Evolutionary conservation across 2,329 filamentous ascomycete genomes (phyloP).

Genomic region (Pseudogymnoascus sp.): DNA sequence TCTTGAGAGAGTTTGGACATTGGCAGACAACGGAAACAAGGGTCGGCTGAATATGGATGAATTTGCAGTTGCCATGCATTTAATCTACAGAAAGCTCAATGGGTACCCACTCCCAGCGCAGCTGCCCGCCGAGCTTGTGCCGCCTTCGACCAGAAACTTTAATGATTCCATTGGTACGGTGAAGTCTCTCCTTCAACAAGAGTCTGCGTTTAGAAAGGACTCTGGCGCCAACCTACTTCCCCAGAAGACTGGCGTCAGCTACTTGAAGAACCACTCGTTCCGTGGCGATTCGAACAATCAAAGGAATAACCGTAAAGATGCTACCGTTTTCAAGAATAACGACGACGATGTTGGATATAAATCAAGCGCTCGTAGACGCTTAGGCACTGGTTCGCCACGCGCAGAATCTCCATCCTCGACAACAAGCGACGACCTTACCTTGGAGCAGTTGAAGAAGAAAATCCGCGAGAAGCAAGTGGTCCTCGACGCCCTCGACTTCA

Average conservation of each 20-base stretch:
- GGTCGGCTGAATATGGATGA: slow-evolving; percentile 92
- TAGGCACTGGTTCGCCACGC: slow-evolving; percentile 65
- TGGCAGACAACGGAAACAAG: slow-evolving; percentile 89
- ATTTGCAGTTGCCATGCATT: slow-evolving; percentile 96
- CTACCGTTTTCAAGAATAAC: slow-evolving; percentile 93
- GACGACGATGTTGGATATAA: slow-evolving; percentile 88
- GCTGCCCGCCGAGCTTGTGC: slow-evolving; percentile 84
- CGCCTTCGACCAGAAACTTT: slow-evolving; percentile 88
- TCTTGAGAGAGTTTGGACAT: slow-evolving; percentile 87
- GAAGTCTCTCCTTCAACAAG: slow-evolving; percentile 80
- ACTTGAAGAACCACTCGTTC: slow-evolving; percentile 93
- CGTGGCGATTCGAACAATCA: slow-evolving; percentile 53
- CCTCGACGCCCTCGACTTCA: slow-evolving; percentile 92
- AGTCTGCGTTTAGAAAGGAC: slow-evolving; percentile 83
- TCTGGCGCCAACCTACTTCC: slow-evolving; percentile 85
- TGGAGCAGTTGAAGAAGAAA: slow-evolving; percentile 87
- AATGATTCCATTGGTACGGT: slow-evolving; percentile 88
- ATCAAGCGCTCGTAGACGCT: slow-evolving; percentile 82
- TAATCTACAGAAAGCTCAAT: slow-evolving; percentile 96
- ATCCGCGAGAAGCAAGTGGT: slow-evolving; percentile 91
- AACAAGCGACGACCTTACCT: slow-evolving; percentile 65
- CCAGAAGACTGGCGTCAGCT: slow-evolving; percentile 96
- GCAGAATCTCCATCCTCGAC: slow-evolving; percentile 67
- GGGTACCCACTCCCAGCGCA: slow-evolving; percentile 86
- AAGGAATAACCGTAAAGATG: slow-evolving; percentile 71